Evolutionary conservation across 176 grass and related monocot species (phyloP).

Genomic region (Oryza meyeriana): DNA sequence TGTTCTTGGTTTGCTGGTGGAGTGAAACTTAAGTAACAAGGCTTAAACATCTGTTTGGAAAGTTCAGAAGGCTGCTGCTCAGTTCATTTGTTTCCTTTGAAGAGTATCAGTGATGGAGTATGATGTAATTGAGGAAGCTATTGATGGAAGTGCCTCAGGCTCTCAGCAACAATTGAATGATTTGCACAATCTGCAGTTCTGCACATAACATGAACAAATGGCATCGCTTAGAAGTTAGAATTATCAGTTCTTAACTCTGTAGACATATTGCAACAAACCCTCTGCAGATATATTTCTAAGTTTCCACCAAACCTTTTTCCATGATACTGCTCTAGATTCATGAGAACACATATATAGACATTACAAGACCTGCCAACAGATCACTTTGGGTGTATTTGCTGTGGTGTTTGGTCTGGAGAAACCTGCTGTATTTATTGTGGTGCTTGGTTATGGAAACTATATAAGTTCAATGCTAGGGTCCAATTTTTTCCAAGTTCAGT

Average conservation of each 20-base stretch:
- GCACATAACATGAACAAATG: background rate
- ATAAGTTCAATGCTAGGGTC: background rate
- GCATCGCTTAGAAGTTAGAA: background rate
- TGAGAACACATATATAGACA: background rate
- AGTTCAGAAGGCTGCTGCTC: background rate
- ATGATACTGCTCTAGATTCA: background rate
- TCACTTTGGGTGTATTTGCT: background rate
- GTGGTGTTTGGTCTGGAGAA: background rate
- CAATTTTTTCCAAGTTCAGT: background rate
- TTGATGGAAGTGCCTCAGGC: background rate
- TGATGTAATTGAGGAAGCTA: background rate
- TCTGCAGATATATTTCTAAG: background rate
- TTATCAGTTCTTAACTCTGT: background rate
- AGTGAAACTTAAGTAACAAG: background rate
- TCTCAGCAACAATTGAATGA: background rate
- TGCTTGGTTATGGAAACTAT: background rate
- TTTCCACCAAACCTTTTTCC: background rate
- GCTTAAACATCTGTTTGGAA: background rate
- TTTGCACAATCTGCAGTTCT: background rate
- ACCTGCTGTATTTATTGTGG: background rate
- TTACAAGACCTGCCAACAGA: background rate
- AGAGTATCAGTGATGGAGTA: background rate
- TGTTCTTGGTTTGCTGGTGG: background rate
- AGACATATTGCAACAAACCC: background rate
- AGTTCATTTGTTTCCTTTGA: background rate